phyloP scores from a whole-genome alignment of 1,284 basidiomycete species.

The Ceratobasidium sp. region DNA sequence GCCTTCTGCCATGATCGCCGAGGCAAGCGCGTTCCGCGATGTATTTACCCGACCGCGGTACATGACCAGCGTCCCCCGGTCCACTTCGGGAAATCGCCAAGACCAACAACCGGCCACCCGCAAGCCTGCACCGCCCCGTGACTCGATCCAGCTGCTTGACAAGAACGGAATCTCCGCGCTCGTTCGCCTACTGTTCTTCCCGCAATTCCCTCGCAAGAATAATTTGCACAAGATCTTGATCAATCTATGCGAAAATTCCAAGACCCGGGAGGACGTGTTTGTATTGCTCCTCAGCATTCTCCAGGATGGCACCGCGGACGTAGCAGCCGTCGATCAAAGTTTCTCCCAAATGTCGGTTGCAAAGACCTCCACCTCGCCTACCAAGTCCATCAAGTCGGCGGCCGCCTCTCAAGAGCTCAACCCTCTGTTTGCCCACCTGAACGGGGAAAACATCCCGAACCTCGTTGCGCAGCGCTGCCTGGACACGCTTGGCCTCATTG shows the following conservation, averaged over 20 bases:
- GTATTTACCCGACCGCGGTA: slow-evolving; percentile 22
- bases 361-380: slow-evolving; percentile 66
- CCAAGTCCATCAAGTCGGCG: slow-evolving; percentile 70
- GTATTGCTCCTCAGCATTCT: slow-evolving; percentile 92
- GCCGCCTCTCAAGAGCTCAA: slow-evolving; percentile 58
- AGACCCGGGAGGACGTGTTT: slow-evolving; percentile 91
- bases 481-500: slow-evolving; percentile 88
- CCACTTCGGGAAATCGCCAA: slow-evolving; percentile 52
- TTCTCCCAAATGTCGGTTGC: slow-evolving; percentile 92
- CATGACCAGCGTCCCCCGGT: slow-evolving; percentile 53
- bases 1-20: slow-evolving; percentile 84
- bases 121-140: slow-evolving; percentile 70
- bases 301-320: slow-evolving; percentile 94
- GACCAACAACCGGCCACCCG: slow-evolving; percentile 55
- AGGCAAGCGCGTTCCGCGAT: slow-evolving; percentile 70
- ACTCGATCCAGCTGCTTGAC: slow-evolving; percentile 95
- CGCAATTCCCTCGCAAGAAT: slow-evolving; percentile 84
- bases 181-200: slow-evolving; percentile 95
- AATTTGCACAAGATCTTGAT: slow-evolving; percentile 90
- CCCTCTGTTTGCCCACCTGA: slow-evolving; percentile 68
- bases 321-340: slow-evolving; percentile 91
- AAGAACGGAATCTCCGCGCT: slow-evolving; percentile 90
- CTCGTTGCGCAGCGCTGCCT: slow-evolving; percentile 92
- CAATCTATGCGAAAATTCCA: slow-evolving; percentile 95
- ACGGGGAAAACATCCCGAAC: slow-evolving; percentile 87